Evolutionary conservation across 139 green algal genomes (phyloP), one percentile per base, ranked within the genome.

Genomic region (Chlamydomonas schloesseri): DNA sequence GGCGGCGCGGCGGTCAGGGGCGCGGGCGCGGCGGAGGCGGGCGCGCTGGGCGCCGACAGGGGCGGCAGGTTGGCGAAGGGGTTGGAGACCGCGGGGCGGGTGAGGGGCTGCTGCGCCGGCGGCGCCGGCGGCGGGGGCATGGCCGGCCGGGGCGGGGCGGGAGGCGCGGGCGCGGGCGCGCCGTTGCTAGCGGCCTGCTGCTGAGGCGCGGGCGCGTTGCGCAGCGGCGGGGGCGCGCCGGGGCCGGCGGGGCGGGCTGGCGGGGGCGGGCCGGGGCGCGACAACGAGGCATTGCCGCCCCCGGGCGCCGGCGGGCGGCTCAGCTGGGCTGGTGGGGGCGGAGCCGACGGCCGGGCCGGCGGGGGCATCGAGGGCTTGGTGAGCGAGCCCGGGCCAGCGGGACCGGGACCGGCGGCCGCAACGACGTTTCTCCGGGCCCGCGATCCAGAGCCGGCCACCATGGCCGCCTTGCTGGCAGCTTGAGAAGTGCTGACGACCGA

Each of bases 1-100:
- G n/a, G 31, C 17, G 55, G 75, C 53, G 11, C 8, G 18, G 24
- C 23, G 24, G 60, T n/a, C 24, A 24, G 18, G 60, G 23, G 21
- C 18, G 2, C 24, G 24, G 60, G 21, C 24, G 53, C 2, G 26
- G 75, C 9, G 10, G 46, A 24, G 28, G 47, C 0, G 47, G 81
- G 8, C 21, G 29, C 9, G 8, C 70, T 6, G 5, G 81, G 55
- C 5, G 69, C 24, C 26, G 47, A 33, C 3, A n/a, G 50, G 28
- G 46, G 50, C 57, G 82, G 21, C 55, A 84, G 74, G 46, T 65
- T 84, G n/a, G 78, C 78, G 42, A 84, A 84, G 13, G 78, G 78
- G 47, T 84, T 84, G 71, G 71, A 29, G 26, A 87, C 46, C 13
- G 53, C n/a, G n/a, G 23, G 47, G 1, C 21, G 36, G 34, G 42